Base-by-base conservation (phyloP, 1,284 basidiomycete species). In the Ceratobasidium sp. region DNA sequence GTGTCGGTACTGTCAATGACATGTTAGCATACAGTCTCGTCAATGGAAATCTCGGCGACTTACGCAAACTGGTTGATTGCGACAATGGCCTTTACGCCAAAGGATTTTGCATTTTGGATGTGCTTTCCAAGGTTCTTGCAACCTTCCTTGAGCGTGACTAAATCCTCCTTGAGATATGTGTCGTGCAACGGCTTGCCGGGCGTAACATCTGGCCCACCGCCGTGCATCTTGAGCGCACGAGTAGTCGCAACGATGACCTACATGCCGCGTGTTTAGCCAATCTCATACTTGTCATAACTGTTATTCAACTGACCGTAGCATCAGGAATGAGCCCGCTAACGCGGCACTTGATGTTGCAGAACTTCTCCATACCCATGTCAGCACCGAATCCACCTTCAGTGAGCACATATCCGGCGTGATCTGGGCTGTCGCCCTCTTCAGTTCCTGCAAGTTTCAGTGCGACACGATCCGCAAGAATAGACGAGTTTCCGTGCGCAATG, bases 321-420 rank as follows among this genome's bases (percentile, higher is more conserved):
- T 99, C 96, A 20, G 98, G 98, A 77, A 89, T 93, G 81, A 99
- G 91, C 46, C 97, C 97, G 80, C 95, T 97, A 78, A 96, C 90
- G 78, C 98, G 93, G 85, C 97, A 99, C 87, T 99, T 99, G 90
- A 99, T 99, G 88, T 99, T 98, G 90, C 97, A 99, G 90, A 99
- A 99, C 87, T 99, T 97, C 87, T 97, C 95, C 95, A 97, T 96
- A 81, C 97, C 97, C 91, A 99, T 99, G 86, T 99, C 97, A 33
- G 98, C 97, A 80, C 97, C 98, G 86, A 99, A 99, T 33, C 97
- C 97, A 83, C 97, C 97, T 87, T 99, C 97, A 51, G 97, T 99
- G 82, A 99, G 92, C 79, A 99, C 98, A 83, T 98, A 99, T 51
- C 97, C 97, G 61, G 93, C 92, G 78, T 93, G 91, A 77, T 94